Base-by-base conservation (phyloP, 2,329 filamentous ascomycete species). In the Aaosphaeria arxii region DNA sequence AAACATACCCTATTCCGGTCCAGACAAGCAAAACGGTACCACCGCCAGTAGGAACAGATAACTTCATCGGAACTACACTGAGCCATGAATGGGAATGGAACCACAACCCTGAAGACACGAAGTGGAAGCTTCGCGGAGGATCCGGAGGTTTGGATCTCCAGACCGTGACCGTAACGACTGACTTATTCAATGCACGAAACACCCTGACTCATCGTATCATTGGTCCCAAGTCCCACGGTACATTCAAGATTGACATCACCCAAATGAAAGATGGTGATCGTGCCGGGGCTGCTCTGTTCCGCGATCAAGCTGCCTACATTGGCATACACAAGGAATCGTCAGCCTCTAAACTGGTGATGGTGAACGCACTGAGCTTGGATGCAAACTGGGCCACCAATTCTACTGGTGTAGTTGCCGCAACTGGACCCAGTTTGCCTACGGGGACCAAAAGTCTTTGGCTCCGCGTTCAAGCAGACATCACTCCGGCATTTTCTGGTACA, bases 11-110 rank as follows among this genome's bases (percentile, higher is more conserved):
- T 0, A 58, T 66, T 5, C 66, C 69, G 1, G 61, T 64, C 0
- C 55, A 62, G 2, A 69, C 60, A 2, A 56, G 38, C 33, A 67
- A 67, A 43, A 64, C 55, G 1, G 61, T 71, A 1, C 58, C 63
- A 2, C 45, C 55, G 4, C 60, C 64, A 33, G 64, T 67, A 0
- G 72, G 77, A 11, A 73, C 70, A 0, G 78, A 84, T 49, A 61
- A 49, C 0, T 84, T 84, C 52, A 43, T 52, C 0, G 76, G 74
- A 0, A 56, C 64, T 0, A 52, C 63, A 0, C 67, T 84, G 1
- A 61, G 68, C 5, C 69, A 71, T 0, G 66, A 74, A 2, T 84
- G 78, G 77, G 81, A 84, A 59, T 84, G 81, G 80, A 85, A 84
- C 56, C 81, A 84, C 54, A 83, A 84, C 59, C 81, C 81, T 0